These are phyloP conservation scores for Dactylonectria estremocensis DNA, from an alignment of 2,329 filamentous ascomycete species.

Conservation along the genomic window DNA sequence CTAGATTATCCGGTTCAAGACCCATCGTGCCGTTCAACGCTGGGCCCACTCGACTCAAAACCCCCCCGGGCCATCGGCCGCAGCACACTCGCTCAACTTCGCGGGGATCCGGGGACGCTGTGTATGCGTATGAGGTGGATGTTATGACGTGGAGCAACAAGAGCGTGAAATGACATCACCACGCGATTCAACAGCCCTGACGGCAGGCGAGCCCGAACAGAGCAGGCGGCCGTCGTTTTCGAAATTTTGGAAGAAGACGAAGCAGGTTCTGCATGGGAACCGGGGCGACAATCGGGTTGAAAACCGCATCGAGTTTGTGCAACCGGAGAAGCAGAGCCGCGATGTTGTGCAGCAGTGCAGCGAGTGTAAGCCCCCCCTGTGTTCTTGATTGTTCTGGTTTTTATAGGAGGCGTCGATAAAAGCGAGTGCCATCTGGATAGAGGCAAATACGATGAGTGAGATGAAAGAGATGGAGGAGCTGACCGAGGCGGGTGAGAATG, in stretches of 20 bases:
- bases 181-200: constrained; percentile 26
- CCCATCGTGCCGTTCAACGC: background rate
- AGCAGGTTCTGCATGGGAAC: constrained; percentile 52
- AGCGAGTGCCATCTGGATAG: background rate
- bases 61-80: constrained; percentile 13
- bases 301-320: constrained; percentile 35
- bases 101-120: background rate
- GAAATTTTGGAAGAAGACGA: constrained; percentile 63
- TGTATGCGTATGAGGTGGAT: background rate
- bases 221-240: constrained; percentile 60
- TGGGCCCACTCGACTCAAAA: background rate
- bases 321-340: constrained; percentile 22
- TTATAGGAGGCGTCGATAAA: background rate
- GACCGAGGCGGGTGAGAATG: background rate
- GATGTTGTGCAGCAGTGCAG: constrained; percentile 31
- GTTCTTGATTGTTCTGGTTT: background rate
- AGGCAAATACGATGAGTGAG: background rate
- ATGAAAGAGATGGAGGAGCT: background rate
- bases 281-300: constrained; percentile 17
- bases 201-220: constrained; percentile 37
- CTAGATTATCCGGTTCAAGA: background rate
- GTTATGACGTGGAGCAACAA: constrained; percentile 4
- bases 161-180: constrained; percentile 27
- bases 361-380: constrained; percentile 44
- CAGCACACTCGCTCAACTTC: constrained; percentile 10